Conservation (phyloP, 257 asterid species). For the Forsythia viridissima region DNA sequence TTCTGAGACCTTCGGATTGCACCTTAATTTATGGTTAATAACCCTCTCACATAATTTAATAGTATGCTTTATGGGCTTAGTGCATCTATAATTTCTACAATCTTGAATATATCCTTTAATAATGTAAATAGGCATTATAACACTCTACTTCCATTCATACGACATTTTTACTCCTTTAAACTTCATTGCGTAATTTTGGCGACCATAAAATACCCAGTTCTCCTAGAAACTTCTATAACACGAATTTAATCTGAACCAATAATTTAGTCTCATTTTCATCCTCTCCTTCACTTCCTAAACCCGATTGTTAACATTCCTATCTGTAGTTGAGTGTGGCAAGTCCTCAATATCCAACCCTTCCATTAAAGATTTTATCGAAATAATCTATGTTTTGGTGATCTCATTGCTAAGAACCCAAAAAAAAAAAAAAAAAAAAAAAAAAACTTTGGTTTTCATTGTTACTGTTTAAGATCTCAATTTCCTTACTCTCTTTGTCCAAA, state of each 20-base stretch:
- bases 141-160: neutral
- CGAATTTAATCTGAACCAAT: too few relatives aligned
- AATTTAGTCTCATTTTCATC: neutral
- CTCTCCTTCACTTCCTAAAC: neutral
- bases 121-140: too few relatives aligned
- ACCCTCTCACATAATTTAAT: neutral
- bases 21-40: neutral
- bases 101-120: neutral
- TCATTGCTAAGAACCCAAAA: too few relatives aligned
- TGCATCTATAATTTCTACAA: neutral
- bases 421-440: too few relatives aligned
- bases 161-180: neutral
- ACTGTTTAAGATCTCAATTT: neutral
- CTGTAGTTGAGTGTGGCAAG: neutral
- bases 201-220: neutral
- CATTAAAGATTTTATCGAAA: too few relatives aligned
- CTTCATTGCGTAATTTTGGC: too few relatives aligned
- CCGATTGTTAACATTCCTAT: neutral
- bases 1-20: neutral
- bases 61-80: too few relatives aligned
- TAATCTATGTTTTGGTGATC: too few relatives aligned
- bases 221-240: neutral
- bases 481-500: neutral
- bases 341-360: neutral
- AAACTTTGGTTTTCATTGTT: too few relatives aligned